Conservation (phyloP, 1,284 basidiomycete genomes). For the Tylopilus orsonianus region DNA sequence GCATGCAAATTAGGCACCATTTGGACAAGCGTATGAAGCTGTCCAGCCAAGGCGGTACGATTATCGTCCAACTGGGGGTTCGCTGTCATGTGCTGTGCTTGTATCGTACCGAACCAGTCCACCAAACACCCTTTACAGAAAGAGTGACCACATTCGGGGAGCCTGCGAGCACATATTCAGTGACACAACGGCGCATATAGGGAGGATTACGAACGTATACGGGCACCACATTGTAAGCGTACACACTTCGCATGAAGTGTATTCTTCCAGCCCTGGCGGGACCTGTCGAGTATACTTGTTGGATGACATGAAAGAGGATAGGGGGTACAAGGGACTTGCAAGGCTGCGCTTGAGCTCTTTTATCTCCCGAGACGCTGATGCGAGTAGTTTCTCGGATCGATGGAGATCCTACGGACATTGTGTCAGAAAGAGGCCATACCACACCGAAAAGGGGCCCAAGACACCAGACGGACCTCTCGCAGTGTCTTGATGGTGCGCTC, state of each 20-base stretch:
- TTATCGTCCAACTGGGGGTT: conserved; percentile 47
- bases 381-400: conserved; percentile 7
- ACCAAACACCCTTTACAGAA: conserved; percentile 64
- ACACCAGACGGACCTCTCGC: conserved; percentile 17
- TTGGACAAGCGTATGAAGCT: conserved; percentile 28
- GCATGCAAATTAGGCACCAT: conserved; percentile 29
- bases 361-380: conserved; percentile 15
- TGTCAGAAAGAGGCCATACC: background rate
- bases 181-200: background rate
- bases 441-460: background rate
- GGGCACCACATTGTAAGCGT: conserved; percentile 60
- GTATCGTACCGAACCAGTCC: conserved; percentile 62
- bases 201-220: conserved; percentile 48
- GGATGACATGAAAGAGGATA: background rate
- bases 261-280: conserved; percentile 45
- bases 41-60: conserved; percentile 17
- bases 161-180: conserved; percentile 35
- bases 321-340: background rate
- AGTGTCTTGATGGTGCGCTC: conserved; percentile 23
- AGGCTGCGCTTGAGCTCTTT: conserved; percentile 24
- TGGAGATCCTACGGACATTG: conserved; percentile 25
- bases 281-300: conserved; percentile 13
- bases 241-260: conserved; percentile 62
- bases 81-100: conserved; percentile 45
- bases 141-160: conserved; percentile 66